Conservation (phyloP, 352 stramenopile genomes). For the Pythium myriotylum region DNA sequence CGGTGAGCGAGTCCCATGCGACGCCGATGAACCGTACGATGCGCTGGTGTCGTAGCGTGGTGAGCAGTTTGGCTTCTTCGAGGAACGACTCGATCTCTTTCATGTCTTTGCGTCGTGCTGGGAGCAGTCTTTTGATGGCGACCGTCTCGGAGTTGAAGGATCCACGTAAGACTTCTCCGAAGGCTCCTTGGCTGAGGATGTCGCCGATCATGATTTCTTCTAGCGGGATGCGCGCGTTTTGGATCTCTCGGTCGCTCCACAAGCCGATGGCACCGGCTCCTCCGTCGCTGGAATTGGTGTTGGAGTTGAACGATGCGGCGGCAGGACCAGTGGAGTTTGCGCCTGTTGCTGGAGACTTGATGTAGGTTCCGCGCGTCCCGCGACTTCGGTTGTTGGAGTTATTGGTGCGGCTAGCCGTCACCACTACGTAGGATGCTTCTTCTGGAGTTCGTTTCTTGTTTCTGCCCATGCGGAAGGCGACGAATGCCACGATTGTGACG, state of each 20-base stretch:
- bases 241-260: conserved; percentile 1
- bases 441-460: not conserved
- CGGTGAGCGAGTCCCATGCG: conserved; percentile 39
- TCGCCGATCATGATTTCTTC: conserved; percentile 6
- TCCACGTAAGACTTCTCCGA: conserved; percentile 44
- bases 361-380: not conserved
- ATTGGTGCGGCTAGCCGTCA: not conserved
- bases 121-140: conserved; percentile 48
- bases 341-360: not conserved
- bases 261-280: not conserved
- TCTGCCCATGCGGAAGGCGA: not conserved
- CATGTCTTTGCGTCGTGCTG: conserved; percentile 27
- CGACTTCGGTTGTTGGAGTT: not conserved
- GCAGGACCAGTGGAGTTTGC: not conserved
- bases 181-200: conserved; percentile 42
- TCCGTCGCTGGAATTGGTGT: not conserved
- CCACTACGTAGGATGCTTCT: not conserved
- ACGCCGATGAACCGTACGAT: conserved; percentile 31
- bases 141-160: conserved; percentile 34
- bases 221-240: conserved; percentile 9
- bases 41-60: conserved; percentile 36
- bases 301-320: not conserved
- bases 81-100: conserved; percentile 42
- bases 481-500: conserved; percentile 3
- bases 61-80: conserved; percentile 45